Conservation (phyloP, 768 basidiomycete species). For the Xanthoconium stramineum region DNA sequence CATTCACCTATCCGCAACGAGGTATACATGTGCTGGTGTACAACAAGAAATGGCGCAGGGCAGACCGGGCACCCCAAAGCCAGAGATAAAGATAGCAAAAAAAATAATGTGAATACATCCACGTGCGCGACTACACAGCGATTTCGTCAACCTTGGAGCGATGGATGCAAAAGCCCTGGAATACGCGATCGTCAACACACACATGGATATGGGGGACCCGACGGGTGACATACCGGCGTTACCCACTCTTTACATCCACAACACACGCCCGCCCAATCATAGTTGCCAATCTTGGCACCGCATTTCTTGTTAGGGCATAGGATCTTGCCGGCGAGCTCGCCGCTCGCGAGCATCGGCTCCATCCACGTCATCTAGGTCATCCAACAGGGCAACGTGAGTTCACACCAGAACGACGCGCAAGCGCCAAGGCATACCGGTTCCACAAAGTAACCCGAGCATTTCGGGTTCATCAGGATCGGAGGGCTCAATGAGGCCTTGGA, state of each 20-base stretch:
- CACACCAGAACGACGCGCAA: background rate
- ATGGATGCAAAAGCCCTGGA: constrained; percentile 57
- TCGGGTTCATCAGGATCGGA: constrained; percentile 71
- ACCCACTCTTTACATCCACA: constrained; percentile 95
- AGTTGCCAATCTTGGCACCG: constrained; percentile 88
- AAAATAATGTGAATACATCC: background rate
- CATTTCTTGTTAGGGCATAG: constrained; percentile 91
- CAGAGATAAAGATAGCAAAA: background rate
- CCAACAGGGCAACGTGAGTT: background rate
- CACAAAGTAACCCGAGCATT: constrained; percentile 96
- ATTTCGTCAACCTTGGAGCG: constrained; percentile 69
- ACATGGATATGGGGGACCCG: no score
- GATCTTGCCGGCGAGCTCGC: constrained; percentile 84
- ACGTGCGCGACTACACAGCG: constrained; percentile 21
- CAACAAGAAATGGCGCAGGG: no score
- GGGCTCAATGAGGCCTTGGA: constrained; percentile 37
- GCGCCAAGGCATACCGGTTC: constrained; percentile 61
- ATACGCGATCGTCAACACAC: background rate
- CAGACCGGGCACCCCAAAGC: background rate
- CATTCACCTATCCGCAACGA: background rate
- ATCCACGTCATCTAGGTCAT: constrained; percentile 87
- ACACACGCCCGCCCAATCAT: constrained; percentile 93
- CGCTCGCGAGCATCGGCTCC: constrained; percentile 74
- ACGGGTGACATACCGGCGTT: constrained; percentile 55
- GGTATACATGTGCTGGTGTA: background rate